These are phyloP conservation scores for Spergularia marina DNA, from an alignment of 148 eudicot species.

Conservation along the genomic window DNA sequence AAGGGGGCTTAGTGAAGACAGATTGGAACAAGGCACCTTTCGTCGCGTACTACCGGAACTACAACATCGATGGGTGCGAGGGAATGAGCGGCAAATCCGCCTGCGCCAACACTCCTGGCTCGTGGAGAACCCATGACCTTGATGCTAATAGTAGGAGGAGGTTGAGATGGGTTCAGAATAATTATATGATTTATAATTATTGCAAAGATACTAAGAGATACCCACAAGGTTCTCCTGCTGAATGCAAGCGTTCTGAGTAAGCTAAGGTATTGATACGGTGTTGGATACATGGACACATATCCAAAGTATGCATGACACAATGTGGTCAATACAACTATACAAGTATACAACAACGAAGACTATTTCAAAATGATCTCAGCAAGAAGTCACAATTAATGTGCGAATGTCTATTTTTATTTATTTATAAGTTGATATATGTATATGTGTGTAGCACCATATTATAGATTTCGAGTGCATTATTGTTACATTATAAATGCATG, in stretches of 20 bases:
- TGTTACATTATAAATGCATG: no score
- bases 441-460: no score
- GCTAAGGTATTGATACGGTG: not conserved
- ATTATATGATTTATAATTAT: conserved; percentile 47
- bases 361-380: no score
- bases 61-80: conserved; percentile 33
- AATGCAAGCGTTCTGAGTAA: conserved; percentile 27
- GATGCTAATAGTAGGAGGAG: conserved; percentile 30
- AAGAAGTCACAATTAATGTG: no score
- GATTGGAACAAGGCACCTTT: conserved; percentile 52
- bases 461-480: no score
- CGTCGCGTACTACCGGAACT: conserved; percentile 37
- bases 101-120: conserved; percentile 17
- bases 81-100: conserved; percentile 15
- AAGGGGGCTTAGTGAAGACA: conserved; percentile 44
- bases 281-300: not conserved
- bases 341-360: no score
- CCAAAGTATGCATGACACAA: no score
- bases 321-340: no score
- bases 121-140: conserved; percentile 37
- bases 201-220: conserved; percentile 41
- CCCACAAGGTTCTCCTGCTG: conserved; percentile 42
- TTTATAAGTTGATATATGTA: no score
- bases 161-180: conserved; percentile 43
- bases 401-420: no score